A percentile compares a stretch with the other conserved stretches of the same genome.
These are phyloP conservation scores for Musa schizocarpa DNA, from an alignment of 176 grass and related monocot genomes.

Conservation along the genomic window DNA sequence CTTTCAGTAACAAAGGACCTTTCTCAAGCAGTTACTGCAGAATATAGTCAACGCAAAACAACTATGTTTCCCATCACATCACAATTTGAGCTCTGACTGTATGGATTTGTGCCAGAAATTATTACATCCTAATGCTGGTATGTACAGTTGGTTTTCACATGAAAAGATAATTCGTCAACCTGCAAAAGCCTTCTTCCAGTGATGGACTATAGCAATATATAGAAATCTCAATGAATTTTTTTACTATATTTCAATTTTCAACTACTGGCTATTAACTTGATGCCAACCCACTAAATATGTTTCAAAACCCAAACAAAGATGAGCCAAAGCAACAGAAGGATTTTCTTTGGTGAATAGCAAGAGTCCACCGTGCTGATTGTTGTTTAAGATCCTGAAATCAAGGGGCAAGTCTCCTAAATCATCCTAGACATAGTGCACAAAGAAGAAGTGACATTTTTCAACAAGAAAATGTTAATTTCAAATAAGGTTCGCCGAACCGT, in stretches of 20 bases:
- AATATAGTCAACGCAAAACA: conserved; percentile 66
- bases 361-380: background rate
- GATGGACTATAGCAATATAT: background rate
- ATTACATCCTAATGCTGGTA: conserved; percentile 73
- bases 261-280: background rate
- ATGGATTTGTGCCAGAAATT: conserved; percentile 89
- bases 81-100: conserved; percentile 55
- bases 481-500: too few species aligned
- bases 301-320: background rate
- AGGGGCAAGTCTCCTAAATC: background rate
- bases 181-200: background rate
- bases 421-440: background rate
- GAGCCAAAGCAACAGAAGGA: background rate
- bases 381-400: background rate
- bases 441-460: too few species aligned
- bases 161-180: background rate
- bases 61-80: conserved; percentile 55
- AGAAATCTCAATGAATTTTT: background rate
- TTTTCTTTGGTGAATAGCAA: background rate
- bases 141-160: background rate
- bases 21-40: conserved; percentile 46
- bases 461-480: too few species aligned
- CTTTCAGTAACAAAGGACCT: conserved; percentile 1
- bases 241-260: background rate
- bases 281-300: background rate